Base-by-base conservation (phyloP, 345 rosid genomes). In the Durio zibethinus region DNA sequence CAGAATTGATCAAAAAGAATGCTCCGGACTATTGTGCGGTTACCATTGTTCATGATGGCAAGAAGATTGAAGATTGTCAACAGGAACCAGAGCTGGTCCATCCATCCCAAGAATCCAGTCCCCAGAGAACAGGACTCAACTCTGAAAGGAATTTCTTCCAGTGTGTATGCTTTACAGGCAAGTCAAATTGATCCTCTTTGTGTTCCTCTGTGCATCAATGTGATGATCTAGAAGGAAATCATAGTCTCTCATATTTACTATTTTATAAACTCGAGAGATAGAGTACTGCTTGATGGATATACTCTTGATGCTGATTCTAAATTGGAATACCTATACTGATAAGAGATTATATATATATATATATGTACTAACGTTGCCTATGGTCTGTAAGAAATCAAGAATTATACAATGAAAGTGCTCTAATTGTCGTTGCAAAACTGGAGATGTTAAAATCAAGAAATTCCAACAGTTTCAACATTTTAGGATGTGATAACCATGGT, bases 11-110 rank as follows among this genome's bases (percentile, higher is more conserved):
- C 35, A 83, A 75, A 84, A 83, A 81, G 79, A 82, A 86, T 80
- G 90, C 92, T 15, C 92, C 94, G 2, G 89, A 85, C 0, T 87
- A 70, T 42, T 89, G 92, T 56, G 81, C 86, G 70, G 89, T 87
- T 8, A 83, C 80, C 15, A 69, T 89, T 47, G 88, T 87, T 68
- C 78, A 72, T 64, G 71, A 85, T 7, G 90, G 90, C 12, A 79
- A 80, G 81, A 82, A 83, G 71, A 72, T 82, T 40, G 4, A 10
- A n/a, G 85, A 72, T 5, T 57, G 38, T 40, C 47, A 80, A 66
- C 54, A 75, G 47, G 42, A 47, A 4, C 8, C 61, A 21, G 80
- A 79, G 47, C 20, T 23, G 42, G 71, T 57, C 38, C 77, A 50
- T 48, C 67, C 75, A 8, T 38, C 82, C 16, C 29, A 63, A 14